Conservation (phyloP, 169 alveolate species). For the Fabrea salina region DNA sequence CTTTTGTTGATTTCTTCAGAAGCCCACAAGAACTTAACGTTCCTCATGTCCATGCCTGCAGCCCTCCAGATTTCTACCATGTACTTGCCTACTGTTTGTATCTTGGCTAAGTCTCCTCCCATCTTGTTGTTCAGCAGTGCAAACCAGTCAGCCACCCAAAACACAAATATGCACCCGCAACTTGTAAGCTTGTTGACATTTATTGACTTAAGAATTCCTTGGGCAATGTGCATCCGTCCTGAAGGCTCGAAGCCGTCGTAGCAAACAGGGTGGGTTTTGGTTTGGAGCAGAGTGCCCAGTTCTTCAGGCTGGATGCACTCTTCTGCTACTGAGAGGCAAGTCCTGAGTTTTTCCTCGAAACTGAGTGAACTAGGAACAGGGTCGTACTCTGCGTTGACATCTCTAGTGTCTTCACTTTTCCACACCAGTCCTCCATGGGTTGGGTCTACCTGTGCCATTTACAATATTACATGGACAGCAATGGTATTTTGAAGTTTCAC, state of each 20-base stretch:
- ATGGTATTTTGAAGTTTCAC: not conserved
- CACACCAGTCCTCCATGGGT: conserved; percentile 26
- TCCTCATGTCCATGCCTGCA: conserved; percentile 97
- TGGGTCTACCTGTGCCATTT: conserved; percentile 34
- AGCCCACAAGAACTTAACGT: conserved; percentile 98
- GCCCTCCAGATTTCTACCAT: conserved; percentile 99
- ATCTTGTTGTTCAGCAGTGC: conserved; percentile 98
- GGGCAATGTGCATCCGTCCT: conserved; percentile 99
- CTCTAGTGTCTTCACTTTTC: not conserved
- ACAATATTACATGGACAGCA: not conserved
- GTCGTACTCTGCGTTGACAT: conserved; percentile 11
- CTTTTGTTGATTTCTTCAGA: conserved; percentile 95
- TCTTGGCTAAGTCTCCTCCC: conserved; percentile 97
- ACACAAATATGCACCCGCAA: conserved; percentile 96
- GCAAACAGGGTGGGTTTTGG: conserved; percentile 84
- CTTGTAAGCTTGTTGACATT: conserved; percentile 92
- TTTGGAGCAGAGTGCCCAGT: conserved; percentile 60
- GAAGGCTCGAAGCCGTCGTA: conserved; percentile 99
- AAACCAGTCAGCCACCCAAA: conserved; percentile 99
- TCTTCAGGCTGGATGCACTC: conserved; percentile 84
- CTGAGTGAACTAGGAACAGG: conserved; percentile 26
- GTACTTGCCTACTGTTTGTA: conserved; percentile 95
- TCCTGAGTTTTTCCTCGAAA: conserved; percentile 52
- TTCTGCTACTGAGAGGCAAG: conserved; percentile 69
- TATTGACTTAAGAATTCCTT: conserved; percentile 89